Evolutionary conservation across 176 grass and related monocot genomes (phyloP).

Genomic region (Carex scoparia): DNA sequence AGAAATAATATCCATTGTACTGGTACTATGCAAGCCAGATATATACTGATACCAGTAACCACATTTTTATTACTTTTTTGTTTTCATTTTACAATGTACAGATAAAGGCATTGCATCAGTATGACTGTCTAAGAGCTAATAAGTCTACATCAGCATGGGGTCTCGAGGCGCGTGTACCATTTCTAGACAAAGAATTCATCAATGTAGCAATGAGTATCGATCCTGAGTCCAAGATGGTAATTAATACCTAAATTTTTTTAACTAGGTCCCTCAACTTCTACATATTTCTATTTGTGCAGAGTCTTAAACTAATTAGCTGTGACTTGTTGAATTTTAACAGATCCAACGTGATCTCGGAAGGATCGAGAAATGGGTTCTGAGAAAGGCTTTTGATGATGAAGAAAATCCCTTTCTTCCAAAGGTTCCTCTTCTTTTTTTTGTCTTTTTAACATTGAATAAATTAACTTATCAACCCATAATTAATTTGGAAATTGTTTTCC

Average conservation of each 20-base stretch:
- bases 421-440: slow-evolving; percentile 20
- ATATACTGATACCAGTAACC: not conserved
- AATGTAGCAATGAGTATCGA: slow-evolving; percentile 65
- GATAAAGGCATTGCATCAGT: slow-evolving; percentile 81
- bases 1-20: not conserved
- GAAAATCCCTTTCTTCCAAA: slow-evolving; percentile 66
- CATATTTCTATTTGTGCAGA: not conserved
- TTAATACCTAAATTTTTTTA: slow-evolving; percentile 12
- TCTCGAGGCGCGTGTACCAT: slow-evolving; percentile 68
- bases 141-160: slow-evolving; percentile 88
- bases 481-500: not conserved
- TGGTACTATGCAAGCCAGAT: not conserved
- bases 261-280: not conserved
- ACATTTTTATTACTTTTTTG: not conserved
- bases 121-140: slow-evolving; percentile 83
- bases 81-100: not conserved
- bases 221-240: slow-evolving; percentile 71
- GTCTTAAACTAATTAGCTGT: not conserved
- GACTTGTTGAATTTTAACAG: slow-evolving; percentile 30
- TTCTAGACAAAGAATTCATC: slow-evolving; percentile 87
- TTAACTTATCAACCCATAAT: not conserved
- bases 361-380: slow-evolving; percentile 74
- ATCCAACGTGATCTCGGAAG: slow-evolving; percentile 59
- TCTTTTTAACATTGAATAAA: not conserved
- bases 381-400: slow-evolving; percentile 82